Conservation (phyloP, 352 stramenopile species). For the Blastocystis sp. region DNA sequence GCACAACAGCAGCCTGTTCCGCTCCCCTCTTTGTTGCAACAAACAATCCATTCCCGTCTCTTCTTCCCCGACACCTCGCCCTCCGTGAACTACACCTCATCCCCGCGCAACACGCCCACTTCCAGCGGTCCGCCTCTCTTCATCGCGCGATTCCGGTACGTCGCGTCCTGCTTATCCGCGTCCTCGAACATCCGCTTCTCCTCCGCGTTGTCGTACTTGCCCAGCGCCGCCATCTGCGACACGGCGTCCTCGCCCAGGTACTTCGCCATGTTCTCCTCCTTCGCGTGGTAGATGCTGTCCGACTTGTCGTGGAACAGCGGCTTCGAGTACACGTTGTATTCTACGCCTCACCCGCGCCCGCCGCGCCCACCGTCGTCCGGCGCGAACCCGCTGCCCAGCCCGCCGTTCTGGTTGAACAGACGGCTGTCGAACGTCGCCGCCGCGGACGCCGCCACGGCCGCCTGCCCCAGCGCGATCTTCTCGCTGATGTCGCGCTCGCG, state of each 20-base stretch:
- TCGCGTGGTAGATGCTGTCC: constrained; percentile 78
- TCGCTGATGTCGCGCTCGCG: constrained; percentile 93
- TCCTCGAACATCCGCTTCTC: constrained; percentile 4
- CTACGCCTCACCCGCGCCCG: not conserved
- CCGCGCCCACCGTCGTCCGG: constrained; percentile 80
- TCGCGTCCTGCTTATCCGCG: constrained; percentile 24
- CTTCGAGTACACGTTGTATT: constrained; percentile 97
- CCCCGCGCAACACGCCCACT: not conserved
- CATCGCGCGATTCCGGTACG: constrained; percentile 35
- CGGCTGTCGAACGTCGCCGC: constrained; percentile 91
- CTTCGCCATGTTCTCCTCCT: constrained; percentile 61
- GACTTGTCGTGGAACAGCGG: constrained; percentile 84
- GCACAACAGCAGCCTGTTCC: not conserved
- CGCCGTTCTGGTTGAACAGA: constrained; percentile 95
- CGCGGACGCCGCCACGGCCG: constrained; percentile 77
- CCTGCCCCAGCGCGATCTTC: constrained; percentile 95
- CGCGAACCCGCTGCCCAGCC: constrained; percentile 90
- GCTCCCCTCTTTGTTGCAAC: not conserved
- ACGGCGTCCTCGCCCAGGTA: constrained; percentile 42
- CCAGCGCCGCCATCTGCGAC: constrained; percentile 9
- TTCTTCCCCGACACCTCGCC: constrained; percentile 36
- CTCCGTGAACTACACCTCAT: constrained; percentile 50
- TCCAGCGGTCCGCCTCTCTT: constrained; percentile 7
- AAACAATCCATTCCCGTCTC: not conserved
- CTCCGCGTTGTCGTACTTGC: not conserved